Base-by-base conservation (phyloP, 768 basidiomycete genomes). In the Trametes villosa region DNA sequence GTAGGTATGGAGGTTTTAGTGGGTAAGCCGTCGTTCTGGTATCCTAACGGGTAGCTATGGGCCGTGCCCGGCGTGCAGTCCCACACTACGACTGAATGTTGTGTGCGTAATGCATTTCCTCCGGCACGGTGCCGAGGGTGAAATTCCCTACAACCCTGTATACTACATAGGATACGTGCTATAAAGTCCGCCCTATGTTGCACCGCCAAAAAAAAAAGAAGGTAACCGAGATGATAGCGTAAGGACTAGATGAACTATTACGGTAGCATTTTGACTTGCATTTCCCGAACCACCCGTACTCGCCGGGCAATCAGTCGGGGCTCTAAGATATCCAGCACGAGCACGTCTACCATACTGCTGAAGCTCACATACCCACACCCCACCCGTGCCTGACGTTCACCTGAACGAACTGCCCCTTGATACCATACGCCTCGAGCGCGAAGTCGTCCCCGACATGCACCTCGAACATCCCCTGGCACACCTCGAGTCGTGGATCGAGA, bases 71-170 rank as follows among this genome's bases (percentile, higher is more conserved):
- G 40, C 12, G n/a, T 6, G 44, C 22, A 45, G 44, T 45, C 44
- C 44, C 44, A 45, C 44, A 45, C 44, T 45, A 18, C 22, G 15
- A 20, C n/a, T 11, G 15, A 7, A 26, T 7, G 22, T 7, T 45
- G 44, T 18, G 44, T 45, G 44, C 44, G 44, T 45, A 45, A 45
- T 26, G 44, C 44, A 45, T 45, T 45, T 45, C 44, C 44, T 18
- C 24, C 44, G 44, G 24, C 15, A 18, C n/a, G 44, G 44, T 45
- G 44, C 24, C 4, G 24, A 26, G 44, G 44, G n/a, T 6, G 18
- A n/a, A 6, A 6, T 41, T 6, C 40, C 40, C n/a, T 17, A 17
- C 6, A 41, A 41, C 40, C 40, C 18, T 7, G 8, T 17, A 41
- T n/a, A 34, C 7, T 7, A 34, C 13, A 34, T 34, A 13, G 33